Percentiles rank a stretch among this genome's conserved stretches.
Evolutionary conservation across 257 asterid genomes (phyloP).

Genomic region (Paraleonurus japonicus): DNA sequence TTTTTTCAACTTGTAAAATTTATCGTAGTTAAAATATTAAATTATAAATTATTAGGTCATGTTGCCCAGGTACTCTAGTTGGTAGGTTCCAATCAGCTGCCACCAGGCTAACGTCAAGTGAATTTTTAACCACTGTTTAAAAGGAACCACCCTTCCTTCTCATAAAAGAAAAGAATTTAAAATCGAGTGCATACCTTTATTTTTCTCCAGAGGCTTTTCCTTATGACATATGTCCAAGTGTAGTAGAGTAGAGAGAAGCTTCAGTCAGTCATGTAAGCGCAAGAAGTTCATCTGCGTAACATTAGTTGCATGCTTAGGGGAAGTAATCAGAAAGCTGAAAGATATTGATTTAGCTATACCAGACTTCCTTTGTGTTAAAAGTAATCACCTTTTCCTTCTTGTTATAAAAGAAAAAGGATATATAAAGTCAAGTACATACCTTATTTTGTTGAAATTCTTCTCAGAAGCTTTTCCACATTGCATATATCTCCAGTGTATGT

Average conservation of each 20-base stretch:
- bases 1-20: not conserved
- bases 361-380: not conserved
- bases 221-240: not conserved
- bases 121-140: not conserved
- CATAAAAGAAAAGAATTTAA: not conserved
- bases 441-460: conserved; percentile 2
- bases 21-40: not conserved
- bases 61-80: not conserved
- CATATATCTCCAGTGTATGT: not conserved
- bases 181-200: not conserved
- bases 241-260: not conserved
- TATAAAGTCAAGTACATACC: not conserved
- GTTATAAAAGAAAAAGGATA: not conserved
- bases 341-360: not conserved
- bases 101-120: not conserved
- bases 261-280: not conserved
- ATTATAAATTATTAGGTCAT: not conserved
- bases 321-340: not conserved
- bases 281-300: not conserved
- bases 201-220: not conserved
- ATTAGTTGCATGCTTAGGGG: not conserved
- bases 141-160: not conserved
- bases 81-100: not conserved
- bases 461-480: not conserved
- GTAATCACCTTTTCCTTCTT: conserved; percentile 9